A percentile compares a stretch with the other conserved stretches of the same genome.
Conservation (phyloP, 495 filamentous ascomycete genomes). For the Penicilliopsis zonata region DNA sequence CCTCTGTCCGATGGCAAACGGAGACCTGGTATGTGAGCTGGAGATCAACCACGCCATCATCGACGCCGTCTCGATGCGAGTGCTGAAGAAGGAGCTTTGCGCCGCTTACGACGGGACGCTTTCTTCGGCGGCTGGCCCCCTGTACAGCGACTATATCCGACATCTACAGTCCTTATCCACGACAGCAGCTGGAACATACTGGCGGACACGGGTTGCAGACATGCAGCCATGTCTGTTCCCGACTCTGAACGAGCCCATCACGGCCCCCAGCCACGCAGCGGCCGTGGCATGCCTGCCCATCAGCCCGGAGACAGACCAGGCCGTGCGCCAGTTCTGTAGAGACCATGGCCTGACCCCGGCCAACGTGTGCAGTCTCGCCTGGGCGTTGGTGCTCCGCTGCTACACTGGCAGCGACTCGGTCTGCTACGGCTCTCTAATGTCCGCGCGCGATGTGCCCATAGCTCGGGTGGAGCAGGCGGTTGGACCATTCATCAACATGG, state of each 20-base stretch:
- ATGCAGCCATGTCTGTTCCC: conserved; percentile 32
- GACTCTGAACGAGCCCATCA: conserved; percentile 1
- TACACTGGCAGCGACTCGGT: conserved; percentile 22
- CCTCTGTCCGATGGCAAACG: conserved; percentile 12
- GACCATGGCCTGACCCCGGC: conserved; percentile 8
- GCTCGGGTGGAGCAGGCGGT: conserved; percentile 12
- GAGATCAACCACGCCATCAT: conserved; percentile 32
- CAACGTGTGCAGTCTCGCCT: conserved; percentile 20
- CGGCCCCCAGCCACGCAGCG: no score
- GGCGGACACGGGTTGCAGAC: conserved; percentile 23
- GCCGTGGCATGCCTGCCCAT: no score
- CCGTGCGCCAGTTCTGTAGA: background rate
- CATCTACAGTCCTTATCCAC: conserved; percentile 16
- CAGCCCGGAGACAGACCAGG: no score
- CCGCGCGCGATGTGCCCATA: conserved; percentile 15
- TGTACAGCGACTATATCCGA: conserved; percentile 28
- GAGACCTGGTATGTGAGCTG: conserved; percentile 18
- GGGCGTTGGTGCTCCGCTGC: conserved; percentile 20
- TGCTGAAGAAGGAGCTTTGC: conserved; percentile 12
- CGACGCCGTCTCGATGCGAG: conserved; percentile 15
- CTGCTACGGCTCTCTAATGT: conserved; percentile 19
- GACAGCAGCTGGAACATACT: conserved; percentile 20
- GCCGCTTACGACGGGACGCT: conserved; percentile 19
- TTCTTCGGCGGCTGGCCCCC: conserved; percentile 1
- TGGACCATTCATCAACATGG: conserved; percentile 9